Base-by-base conservation (phyloP, 2,329 filamentous ascomycete species). In the Blastomyces parvus region DNA sequence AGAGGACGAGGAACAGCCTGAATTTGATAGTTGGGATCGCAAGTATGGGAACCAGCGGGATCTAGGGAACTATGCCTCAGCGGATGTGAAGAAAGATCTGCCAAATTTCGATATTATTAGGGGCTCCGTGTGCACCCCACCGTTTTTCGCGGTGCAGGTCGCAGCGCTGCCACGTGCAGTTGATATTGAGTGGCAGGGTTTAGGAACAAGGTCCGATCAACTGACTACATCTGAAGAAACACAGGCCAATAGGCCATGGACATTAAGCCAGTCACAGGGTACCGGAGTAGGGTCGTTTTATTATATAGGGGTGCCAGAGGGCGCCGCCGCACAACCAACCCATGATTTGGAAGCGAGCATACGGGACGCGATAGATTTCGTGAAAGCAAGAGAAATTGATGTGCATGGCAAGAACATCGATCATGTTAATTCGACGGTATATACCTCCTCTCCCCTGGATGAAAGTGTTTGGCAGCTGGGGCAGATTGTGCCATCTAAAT, bases 101-200 rank as follows among this genome's bases (percentile, higher is more conserved):
- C 68, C 72, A 52, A 67, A 70, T 62, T 75, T 73, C 62, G 69
- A 69, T 3, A 64, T 71, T 25, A 65, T 68, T 46, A 64, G 69
- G 46, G 65, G 66, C 27, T 52, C 65, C 5, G 66, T 53, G 2
- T 74, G 70, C 25, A 68, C 83, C 1, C 87, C 91, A 1, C 88
- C 88, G 0, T 82, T 92, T 69, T 88, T 94, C 71, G 83, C 88
- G 0, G 87, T 86, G 0, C 86, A 94, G 70, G 88, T 97, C 1
- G 82, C 87, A 53, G 84, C 86, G 67, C 80, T 99, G 14, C 94
- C 94, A 0, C 84, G 90, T 25, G 80, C 79, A 19, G 88, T 88
- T 36, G 81, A 81, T 46, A 84, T 97, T 13, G 94, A 99, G 78
- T 99, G 93, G 92, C 88, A 90, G 68, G 87, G 88, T 63, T 72